Evolutionary conservation across 306 rosid species (phyloP).

Genomic region (Betula pendula): DNA sequence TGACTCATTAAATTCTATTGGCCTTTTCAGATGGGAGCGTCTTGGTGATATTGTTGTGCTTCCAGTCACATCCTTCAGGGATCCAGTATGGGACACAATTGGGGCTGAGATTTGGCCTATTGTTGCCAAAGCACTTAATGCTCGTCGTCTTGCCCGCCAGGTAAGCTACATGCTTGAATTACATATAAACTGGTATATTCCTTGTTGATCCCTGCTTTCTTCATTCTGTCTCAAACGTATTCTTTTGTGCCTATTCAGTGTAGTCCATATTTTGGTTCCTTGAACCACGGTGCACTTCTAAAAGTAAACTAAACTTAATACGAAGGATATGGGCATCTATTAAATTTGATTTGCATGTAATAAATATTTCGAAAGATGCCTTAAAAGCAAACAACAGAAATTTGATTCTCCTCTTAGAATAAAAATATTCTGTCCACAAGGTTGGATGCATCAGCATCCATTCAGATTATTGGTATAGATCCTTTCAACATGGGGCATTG

Average conservation of each 20-base stretch:
- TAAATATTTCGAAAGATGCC: neutral
- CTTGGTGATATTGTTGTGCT: conserved; percentile 82
- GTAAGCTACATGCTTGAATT: conserved; percentile 43
- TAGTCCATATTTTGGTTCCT: neutral
- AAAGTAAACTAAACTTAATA: conserved; percentile 2
- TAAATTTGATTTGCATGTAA: neutral
- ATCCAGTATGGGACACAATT: conserved; percentile 66
- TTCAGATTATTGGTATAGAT: neutral
- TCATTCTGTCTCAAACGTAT: conserved; percentile 2
- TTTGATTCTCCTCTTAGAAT: neutral
- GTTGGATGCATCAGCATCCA: neutral
- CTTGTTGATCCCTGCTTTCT: conserved; percentile 14
- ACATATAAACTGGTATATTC: conserved; percentile 6
- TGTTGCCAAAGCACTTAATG: conserved; percentile 72
- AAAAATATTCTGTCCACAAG: neutral
- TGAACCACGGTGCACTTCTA: neutral
- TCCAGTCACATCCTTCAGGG: conserved; percentile 70
- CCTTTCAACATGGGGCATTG: neutral
- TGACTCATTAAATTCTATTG: conserved; percentile 25
- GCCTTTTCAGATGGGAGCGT: conserved; percentile 74
- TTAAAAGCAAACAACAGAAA: neutral
- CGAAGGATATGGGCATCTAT: conserved; percentile 15
- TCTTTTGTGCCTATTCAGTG: neutral
- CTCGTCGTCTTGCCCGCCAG: conserved; percentile 78
- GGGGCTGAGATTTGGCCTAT: conserved; percentile 74